These are phyloP conservation scores for Rhizopus stolonifer DNA, from an alignment of 371 early-diverging fungal genomes.

Conservation along the genomic window DNA sequence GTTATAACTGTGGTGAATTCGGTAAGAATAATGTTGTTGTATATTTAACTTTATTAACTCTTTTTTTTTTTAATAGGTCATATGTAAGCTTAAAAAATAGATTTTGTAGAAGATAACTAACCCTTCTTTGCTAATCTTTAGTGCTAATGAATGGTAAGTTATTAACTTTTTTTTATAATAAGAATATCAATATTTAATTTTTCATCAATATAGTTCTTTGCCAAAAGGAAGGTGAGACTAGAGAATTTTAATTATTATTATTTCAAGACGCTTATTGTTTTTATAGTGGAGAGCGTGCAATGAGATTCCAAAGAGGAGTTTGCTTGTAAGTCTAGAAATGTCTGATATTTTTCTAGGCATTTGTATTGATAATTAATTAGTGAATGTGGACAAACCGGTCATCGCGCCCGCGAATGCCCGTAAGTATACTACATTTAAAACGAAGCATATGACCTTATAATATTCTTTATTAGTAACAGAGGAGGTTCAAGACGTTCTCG, in stretches of 20 bases:
- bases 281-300: slow-evolving; percentile 43
- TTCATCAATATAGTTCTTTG: slow-evolving; percentile 25
- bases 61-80: slow-evolving; percentile 30
- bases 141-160: slow-evolving; percentile 45
- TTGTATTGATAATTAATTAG: slow-evolving; percentile 9
- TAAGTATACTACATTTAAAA: slow-evolving; percentile 21
- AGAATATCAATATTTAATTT: background rate
- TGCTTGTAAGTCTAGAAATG: slow-evolving; percentile 37
- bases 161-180: background rate
- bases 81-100: slow-evolving; percentile 28
- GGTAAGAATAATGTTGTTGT: slow-evolving; percentile 18
- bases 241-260: background rate
- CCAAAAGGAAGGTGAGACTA: slow-evolving; percentile 39
- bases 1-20: slow-evolving; percentile 46
- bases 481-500: slow-evolving; percentile 15
- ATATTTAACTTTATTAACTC: background rate
- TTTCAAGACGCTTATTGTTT: background rate
- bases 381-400: slow-evolving; percentile 43
- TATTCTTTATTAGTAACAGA: slow-evolving; percentile 7
- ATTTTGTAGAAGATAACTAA: background rate
- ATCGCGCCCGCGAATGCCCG: slow-evolving; percentile 43
- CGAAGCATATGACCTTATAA: background rate
- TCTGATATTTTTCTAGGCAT: background rate
- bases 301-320: slow-evolving; percentile 40
- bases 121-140: slow-evolving; percentile 3